Percentiles rank a stretch among this genome's conserved stretches.
Evolutionary conservation across 257 asterid genomes (phyloP).

Genomic region (Salvia splendens): DNA sequence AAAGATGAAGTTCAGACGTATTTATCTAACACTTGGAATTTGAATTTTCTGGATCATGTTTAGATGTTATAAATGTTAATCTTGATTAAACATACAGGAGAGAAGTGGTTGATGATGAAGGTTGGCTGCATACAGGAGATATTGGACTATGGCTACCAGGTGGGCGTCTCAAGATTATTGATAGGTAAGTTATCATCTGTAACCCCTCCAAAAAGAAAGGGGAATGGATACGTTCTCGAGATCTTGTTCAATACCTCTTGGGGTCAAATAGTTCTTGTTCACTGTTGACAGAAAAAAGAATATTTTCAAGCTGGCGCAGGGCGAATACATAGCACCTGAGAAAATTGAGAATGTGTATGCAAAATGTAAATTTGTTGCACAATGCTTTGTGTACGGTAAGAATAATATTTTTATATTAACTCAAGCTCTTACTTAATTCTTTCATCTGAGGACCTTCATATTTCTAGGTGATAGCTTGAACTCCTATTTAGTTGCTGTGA

Average conservation of each 20-base stretch:
- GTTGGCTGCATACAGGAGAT: constrained; percentile 97
- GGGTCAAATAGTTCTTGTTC: constrained; percentile 13
- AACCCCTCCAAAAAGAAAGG: not conserved
- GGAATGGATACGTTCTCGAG: not conserved
- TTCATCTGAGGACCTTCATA: constrained; percentile 33
- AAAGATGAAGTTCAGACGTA: constrained; percentile 92
- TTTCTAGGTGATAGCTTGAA: constrained; percentile 86
- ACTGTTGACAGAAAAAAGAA: constrained; percentile 78
- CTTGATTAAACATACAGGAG: constrained; percentile 53
- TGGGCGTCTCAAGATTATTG: constrained; percentile 92
- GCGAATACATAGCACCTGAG: constrained; percentile 96
- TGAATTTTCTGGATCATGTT: constrained; percentile 17
- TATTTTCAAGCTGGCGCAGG: constrained; percentile 96
- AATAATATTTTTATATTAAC: constrained; percentile 9
- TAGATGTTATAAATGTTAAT: constrained; percentile 27
- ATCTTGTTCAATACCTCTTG: constrained; percentile 11
- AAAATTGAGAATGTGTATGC: constrained; percentile 94
- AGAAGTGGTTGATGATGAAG: constrained; percentile 79
- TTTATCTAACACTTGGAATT: constrained; percentile 26
- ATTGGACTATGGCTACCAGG: constrained; percentile 96
- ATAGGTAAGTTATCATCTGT: constrained; percentile 54
- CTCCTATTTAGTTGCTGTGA: constrained; percentile 78
- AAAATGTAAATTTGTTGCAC: constrained; percentile 84
- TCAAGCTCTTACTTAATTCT: constrained; percentile 3
- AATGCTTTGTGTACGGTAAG: constrained; percentile 90